Evolutionary conservation across 2,329 filamentous ascomycete species (phyloP).

Genomic region (Graphilbum sp.): DNA sequence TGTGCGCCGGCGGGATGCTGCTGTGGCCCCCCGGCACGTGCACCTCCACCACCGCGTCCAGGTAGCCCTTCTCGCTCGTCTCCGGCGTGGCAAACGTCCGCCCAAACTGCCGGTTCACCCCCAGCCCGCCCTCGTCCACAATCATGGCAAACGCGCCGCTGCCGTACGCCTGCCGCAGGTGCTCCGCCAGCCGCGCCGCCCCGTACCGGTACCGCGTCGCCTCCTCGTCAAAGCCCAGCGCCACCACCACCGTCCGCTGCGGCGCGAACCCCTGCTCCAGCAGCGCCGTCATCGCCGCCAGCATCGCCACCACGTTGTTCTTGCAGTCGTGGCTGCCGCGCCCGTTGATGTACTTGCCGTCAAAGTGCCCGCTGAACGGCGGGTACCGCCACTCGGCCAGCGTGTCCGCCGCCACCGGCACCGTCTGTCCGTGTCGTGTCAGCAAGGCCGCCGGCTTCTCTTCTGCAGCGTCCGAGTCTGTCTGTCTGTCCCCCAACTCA

Average conservation of each 20-base stretch:
- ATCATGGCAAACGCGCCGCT: conserved; percentile 32
- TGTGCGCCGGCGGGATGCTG: conserved; percentile 35
- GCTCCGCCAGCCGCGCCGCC: conserved; percentile 26
- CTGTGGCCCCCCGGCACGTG: conserved; percentile 41
- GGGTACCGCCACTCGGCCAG: conserved; percentile 37
- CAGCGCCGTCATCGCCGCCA: conserved; percentile 38
- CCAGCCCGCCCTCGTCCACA: conserved; percentile 37
- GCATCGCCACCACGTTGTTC: conserved; percentile 37
- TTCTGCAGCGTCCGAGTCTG: conserved; percentile 23
- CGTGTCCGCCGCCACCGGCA: conserved; percentile 35
- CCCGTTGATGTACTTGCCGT: conserved; percentile 42
- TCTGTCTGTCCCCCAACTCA: too few species aligned
- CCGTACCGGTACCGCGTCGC: conserved; percentile 29
- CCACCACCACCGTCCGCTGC: conserved; percentile 35
- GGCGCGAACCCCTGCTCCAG: conserved; percentile 33
- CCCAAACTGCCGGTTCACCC: conserved; percentile 25
- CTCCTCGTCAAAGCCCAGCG: conserved; percentile 48
- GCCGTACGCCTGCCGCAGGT: conserved; percentile 32
- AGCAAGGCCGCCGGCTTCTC: too few species aligned
- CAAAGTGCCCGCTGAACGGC: conserved; percentile 38
- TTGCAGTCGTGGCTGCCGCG: conserved; percentile 45
- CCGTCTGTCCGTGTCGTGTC: conserved; percentile 13
- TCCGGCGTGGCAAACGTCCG: conserved; percentile 35
- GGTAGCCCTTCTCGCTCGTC: conserved; percentile 43
- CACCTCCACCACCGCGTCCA: conserved; percentile 38